A percentile compares a stretch with the other conserved stretches of the same genome.
phyloP scores from a whole-genome alignment of 1,284 basidiomycete genomes.

The Ganoderma sp. region DNA sequence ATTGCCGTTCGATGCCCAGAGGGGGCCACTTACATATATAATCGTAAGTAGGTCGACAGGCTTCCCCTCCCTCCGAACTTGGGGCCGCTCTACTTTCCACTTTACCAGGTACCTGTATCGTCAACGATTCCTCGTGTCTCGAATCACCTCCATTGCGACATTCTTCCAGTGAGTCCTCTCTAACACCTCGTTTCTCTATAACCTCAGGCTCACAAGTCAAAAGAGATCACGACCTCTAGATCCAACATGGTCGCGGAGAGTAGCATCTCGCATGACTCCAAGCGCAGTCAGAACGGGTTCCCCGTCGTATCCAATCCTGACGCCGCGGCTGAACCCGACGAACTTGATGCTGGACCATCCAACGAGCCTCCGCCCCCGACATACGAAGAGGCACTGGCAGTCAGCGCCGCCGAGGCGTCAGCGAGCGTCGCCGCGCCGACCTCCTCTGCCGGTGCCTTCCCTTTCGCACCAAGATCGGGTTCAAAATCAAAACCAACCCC shows the following conservation, averaged over 20 bases:
- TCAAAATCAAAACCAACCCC: neutral
- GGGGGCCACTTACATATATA: neutral
- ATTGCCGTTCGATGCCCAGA: neutral
- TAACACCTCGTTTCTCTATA: neutral
- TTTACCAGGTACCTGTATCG: too few species aligned
- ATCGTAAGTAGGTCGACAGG: neutral
- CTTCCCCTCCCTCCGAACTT: neutral
- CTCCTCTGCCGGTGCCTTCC: too few species aligned
- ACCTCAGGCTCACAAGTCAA: too few species aligned
- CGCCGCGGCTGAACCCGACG: too few species aligned
- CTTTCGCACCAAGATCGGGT: neutral
- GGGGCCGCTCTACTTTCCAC: too few species aligned
- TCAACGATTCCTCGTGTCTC: neutral
- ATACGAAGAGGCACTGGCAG: constrained; percentile 3
- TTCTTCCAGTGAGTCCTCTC: neutral
- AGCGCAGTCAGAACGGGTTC: constrained; percentile 4
- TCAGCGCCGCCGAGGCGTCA: neutral
- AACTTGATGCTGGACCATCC: neutral
- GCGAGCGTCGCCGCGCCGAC: too few species aligned
- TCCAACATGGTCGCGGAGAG: neutral
- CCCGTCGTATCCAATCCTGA: neutral
- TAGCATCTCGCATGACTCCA: neutral
- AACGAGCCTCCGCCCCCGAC: constrained; percentile 5
- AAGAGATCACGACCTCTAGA: neutral
- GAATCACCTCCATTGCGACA: neutral